Percentiles rank a stretch among this genome's conserved stretches.
These are phyloP conservation scores for Fusarium lyarnte DNA, from an alignment of 2,329 filamentous ascomycete species.

Conservation along the genomic window DNA sequence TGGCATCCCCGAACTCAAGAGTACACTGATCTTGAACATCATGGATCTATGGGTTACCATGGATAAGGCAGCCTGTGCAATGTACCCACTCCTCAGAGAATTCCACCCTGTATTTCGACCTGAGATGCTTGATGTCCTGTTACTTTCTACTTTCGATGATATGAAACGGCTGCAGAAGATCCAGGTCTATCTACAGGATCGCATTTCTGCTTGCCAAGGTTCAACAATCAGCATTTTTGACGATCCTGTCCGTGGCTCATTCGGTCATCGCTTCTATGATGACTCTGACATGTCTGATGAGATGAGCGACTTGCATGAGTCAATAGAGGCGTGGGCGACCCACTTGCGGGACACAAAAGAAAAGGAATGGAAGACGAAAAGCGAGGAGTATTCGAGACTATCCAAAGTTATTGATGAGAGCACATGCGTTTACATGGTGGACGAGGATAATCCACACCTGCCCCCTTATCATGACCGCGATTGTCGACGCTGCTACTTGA, in stretches of 20 bases:
- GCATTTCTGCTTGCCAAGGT: slow-evolving; percentile 24
- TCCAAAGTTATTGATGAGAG: slow-evolving; percentile 44
- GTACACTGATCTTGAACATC: slow-evolving; percentile 33
- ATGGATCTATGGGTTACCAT: slow-evolving; percentile 41
- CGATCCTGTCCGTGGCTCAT: slow-evolving; percentile 39
- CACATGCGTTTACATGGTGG: slow-evolving; percentile 46
- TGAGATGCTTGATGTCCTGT: slow-evolving; percentile 37
- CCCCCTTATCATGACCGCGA: slow-evolving; percentile 35
- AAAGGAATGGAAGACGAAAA: slow-evolving; percentile 47
- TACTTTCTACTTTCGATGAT: slow-evolving; percentile 22
- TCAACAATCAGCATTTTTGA: slow-evolving; percentile 33
- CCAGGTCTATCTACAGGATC: slow-evolving; percentile 33
- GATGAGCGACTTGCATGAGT: slow-evolving; percentile 27
- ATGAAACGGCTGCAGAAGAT: slow-evolving; percentile 34
- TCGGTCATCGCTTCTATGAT: slow-evolving; percentile 43
- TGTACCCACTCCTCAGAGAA: slow-evolving; percentile 34
- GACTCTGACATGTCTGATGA: slow-evolving; percentile 25
- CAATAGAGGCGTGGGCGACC: slow-evolving; percentile 40
- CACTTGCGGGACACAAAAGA: slow-evolving; percentile 38
- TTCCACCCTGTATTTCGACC: slow-evolving; percentile 36
- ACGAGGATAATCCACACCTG: slow-evolving; percentile 21
- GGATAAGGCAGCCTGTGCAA: slow-evolving; percentile 28
- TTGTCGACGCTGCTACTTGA: slow-evolving; percentile 51
- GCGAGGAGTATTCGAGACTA: slow-evolving; percentile 45
- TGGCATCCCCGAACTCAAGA: slow-evolving; percentile 33